Conservation (phyloP, 306 rosid genomes). For the Cicer judaicum region DNA sequence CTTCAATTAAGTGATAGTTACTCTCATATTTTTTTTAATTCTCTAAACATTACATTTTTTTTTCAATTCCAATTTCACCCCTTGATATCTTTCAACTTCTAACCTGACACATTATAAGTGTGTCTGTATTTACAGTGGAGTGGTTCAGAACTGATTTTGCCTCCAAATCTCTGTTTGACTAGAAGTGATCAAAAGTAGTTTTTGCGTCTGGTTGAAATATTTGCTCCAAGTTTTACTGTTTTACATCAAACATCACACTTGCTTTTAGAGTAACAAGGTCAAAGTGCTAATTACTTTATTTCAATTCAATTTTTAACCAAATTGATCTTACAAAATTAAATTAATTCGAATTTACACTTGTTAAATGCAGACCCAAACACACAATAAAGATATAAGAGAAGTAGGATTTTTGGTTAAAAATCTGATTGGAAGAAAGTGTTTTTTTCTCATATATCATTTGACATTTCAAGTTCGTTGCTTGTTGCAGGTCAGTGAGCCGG, state of each 20-base stretch:
- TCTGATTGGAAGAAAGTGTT: not conserved
- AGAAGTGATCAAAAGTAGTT: not conserved
- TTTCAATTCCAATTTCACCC: not conserved
- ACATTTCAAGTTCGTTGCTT: constrained; percentile 47
- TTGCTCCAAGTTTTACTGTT: no score
- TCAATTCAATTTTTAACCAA: not conserved
- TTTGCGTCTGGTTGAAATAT: no score
- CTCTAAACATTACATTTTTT: no score
- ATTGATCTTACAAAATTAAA: not conserved
- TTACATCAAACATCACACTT: not conserved
- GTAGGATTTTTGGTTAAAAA: not conserved
- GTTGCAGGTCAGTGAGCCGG: constrained; percentile 93
- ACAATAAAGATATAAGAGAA: constrained; percentile 3
- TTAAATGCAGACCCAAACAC: not conserved
- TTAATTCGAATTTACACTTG: not conserved
- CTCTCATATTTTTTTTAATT: no score
- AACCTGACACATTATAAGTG: not conserved
- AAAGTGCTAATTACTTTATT: not conserved
- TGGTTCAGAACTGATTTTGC: not conserved
- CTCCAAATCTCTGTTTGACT: not conserved
- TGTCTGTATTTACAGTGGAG: not conserved
- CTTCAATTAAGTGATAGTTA: not conserved
- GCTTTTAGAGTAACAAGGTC: not conserved
- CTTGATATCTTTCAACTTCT: not conserved
- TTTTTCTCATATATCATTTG: constrained; percentile 1